Base-by-base conservation (phyloP, 2,329 filamentous ascomycete species). In the Penicillium sp. region DNA sequence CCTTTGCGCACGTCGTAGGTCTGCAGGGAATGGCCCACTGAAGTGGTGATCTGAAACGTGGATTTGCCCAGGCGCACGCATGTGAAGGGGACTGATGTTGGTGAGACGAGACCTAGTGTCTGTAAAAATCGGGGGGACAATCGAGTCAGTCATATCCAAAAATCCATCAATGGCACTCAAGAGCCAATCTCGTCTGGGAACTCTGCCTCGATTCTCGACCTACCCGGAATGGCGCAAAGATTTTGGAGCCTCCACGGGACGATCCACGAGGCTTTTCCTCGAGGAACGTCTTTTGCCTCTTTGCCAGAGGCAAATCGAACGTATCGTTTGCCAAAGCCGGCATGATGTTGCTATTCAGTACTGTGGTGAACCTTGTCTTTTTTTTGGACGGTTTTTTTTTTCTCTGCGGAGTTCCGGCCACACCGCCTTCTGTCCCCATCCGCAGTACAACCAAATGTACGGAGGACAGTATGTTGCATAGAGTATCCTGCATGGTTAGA, bases 11-110 rank as follows among this genome's bases (percentile, higher is more conserved):
- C 81, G 75, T 99, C 95, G 80, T 99, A 99, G 0, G 95, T 99
- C 78, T 99, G 95, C 51, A 99, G 84, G 61, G 89, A 92, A 71
- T 89, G 87, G 64, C 94, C 95, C 63, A 96, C 91, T 0, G 92
- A 98, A 33, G 95, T 99, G 37, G 95, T 98, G 77, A 99, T 92
- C 76, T 99, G 95, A 74, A 97, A 99, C 3, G 93, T 96, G 0
- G 92, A 94, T 79, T 96, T 97, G 60, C 95, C 95, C 16, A 97
- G 83, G 0, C 94, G 91, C 35, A 96, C 85, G 6, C 90, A 90
- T 2, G 94, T 93, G 73, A 99, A 98, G 0, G 95, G 94, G 0
- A 97, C 92, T 52, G 83, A 80, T 2, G 94, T 97, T 0, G 95
- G 92, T 5, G 95, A 97, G 1, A 99, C 92, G 35, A 99, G 84